Conservation (phyloP, 2,329 filamentous ascomycete genomes). For the Penicillium palitans region DNA sequence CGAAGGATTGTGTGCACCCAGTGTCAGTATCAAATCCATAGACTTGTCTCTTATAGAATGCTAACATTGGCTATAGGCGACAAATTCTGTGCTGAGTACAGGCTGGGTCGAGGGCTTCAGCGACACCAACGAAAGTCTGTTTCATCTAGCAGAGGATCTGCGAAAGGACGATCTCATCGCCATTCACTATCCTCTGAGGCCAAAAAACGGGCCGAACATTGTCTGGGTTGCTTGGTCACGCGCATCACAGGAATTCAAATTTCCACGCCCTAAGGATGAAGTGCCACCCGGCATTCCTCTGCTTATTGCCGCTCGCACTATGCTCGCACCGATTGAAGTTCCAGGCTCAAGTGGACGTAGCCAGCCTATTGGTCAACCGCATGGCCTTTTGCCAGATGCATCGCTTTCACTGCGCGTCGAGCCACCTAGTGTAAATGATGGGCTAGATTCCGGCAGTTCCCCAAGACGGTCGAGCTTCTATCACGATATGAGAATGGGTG, state of each 20-base stretch:
- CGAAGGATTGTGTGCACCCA: neutral
- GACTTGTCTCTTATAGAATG: neutral
- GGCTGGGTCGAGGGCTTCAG: conserved; percentile 39
- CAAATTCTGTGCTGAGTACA: conserved; percentile 17
- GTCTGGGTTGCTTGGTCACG: conserved; percentile 35
- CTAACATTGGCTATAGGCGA: neutral
- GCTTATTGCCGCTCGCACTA: conserved; percentile 23
- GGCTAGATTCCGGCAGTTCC: neutral
- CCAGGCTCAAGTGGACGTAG: neutral
- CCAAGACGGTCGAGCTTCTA: neutral
- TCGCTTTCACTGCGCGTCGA: neutral
- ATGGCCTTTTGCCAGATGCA: neutral
- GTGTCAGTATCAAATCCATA: neutral
- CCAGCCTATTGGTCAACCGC: neutral
- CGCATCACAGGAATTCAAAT: conserved; percentile 26
- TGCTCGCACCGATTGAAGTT: neutral
- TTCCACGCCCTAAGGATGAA: conserved; percentile 6
- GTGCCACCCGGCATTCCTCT: conserved; percentile 19
- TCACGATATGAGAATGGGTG: neutral
- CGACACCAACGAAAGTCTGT: conserved; percentile 32
- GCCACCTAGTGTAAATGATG: neutral
- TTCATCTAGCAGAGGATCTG: conserved; percentile 30
- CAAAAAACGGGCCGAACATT: neutral
- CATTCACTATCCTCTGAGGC: conserved; percentile 27
- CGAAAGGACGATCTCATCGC: conserved; percentile 29